Evolutionary conservation across 2,329 filamentous ascomycete genomes (phyloP).

Genomic region (Penicillium brevicompactum): DNA sequence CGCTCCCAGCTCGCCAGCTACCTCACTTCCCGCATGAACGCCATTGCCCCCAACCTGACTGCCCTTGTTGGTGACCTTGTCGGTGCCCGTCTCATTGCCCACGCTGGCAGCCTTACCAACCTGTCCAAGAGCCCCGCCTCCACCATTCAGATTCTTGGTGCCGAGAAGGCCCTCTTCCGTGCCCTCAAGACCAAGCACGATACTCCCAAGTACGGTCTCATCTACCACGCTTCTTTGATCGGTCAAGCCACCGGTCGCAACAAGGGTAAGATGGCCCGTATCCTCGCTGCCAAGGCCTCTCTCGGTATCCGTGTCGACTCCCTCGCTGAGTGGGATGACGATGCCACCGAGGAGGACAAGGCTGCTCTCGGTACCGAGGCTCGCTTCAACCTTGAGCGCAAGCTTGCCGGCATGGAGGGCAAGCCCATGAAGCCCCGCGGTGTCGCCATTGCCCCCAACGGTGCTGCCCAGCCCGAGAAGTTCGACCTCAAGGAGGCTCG

Average conservation of each 20-base stretch:
- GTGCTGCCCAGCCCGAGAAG: conserved; percentile 69
- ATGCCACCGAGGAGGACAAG: conserved; percentile 86
- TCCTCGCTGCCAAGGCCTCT: conserved; percentile 90
- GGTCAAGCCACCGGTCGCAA: conserved; percentile 97
- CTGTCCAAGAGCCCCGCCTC: conserved; percentile 92
- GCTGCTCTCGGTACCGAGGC: conserved; percentile 71
- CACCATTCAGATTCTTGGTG: conserved; percentile 96
- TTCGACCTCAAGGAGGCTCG: conserved; percentile 83
- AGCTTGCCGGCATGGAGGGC: conserved; percentile 70
- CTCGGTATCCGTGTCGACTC: conserved; percentile 93
- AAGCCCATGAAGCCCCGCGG: conserved; percentile 82
- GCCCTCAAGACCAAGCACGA: conserved; percentile 99
- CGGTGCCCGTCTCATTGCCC: conserved; percentile 90
- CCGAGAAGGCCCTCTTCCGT: conserved; percentile 97
- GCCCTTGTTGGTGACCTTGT: conserved; percentile 91
- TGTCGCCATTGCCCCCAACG: conserved; percentile 73
- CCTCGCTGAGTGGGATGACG: conserved; percentile 74
- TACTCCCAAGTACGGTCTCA: conserved; percentile 96
- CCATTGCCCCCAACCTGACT: conserved; percentile 94
- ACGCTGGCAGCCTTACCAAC: conserved; percentile 91
- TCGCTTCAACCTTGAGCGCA: conserved; percentile 52
- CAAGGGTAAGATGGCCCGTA: conserved; percentile 98
- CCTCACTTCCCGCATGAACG: conserved; percentile 89
- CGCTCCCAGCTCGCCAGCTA: conserved; percentile 85
- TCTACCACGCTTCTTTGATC: conserved; percentile 90